These are phyloP conservation scores for Silybum marianum DNA, from an alignment of 129 eudicot species.

Conservation along the genomic window DNA sequence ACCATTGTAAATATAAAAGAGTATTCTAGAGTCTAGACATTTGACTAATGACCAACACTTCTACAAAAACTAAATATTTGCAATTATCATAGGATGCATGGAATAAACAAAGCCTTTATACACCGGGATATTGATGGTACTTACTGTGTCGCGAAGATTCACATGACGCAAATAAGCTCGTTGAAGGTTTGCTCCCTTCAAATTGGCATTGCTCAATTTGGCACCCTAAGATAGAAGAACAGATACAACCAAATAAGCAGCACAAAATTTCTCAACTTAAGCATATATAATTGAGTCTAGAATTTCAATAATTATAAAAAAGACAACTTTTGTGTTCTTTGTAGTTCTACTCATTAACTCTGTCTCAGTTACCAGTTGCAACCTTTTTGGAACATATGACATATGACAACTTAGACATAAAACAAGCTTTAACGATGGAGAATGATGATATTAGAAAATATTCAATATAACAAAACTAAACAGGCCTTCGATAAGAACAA, in stretches of 20 bases:
- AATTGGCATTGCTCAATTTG: constrained; percentile 75
- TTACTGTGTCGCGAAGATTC: constrained; percentile 88
- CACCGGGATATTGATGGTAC: constrained; percentile 24
- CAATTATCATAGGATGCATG: background rate
- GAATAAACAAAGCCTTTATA: background rate
- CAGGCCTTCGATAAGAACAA: too few relatives aligned
- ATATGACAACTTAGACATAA: too few relatives aligned
- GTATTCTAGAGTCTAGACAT: constrained; percentile 14
- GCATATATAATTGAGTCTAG: background rate
- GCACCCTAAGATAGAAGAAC: constrained; percentile 59
- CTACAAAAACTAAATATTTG: background rate
- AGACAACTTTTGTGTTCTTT: background rate
- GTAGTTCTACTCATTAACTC: background rate
- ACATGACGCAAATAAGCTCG: constrained; percentile 90
- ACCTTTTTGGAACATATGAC: too few relatives aligned
- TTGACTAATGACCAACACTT: background rate
- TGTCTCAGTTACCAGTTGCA: background rate
- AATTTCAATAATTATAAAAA: background rate
- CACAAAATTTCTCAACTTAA: background rate
- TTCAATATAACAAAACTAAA: too few relatives aligned
- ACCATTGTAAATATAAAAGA: background rate
- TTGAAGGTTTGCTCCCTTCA: constrained; percentile 94
- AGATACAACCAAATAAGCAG: background rate
- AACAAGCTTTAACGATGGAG: too few relatives aligned
- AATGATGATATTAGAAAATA: too few relatives aligned